These are phyloP conservation scores for Diplotaxis tenuifolia DNA, from an alignment of 345 rosid genomes.

Conservation along the genomic window DNA sequence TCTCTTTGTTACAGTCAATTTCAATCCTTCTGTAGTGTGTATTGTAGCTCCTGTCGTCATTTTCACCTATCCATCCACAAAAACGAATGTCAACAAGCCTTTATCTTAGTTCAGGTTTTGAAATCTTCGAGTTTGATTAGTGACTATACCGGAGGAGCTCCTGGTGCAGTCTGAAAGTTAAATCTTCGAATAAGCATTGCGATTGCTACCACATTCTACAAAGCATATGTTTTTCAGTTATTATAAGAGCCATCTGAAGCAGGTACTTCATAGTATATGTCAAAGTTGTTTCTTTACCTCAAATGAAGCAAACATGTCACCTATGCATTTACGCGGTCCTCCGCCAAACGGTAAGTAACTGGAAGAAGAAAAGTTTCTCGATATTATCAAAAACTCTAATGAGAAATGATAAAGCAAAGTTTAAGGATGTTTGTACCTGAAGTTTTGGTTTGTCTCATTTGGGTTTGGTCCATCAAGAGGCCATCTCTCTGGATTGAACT, in stretches of 20 bases:
- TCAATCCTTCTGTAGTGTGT: conserved; percentile 84
- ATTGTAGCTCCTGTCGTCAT: conserved; percentile 97
- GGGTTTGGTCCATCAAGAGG: conserved; percentile 94
- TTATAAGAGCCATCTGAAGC: conserved; percentile 6
- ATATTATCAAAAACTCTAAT: neutral
- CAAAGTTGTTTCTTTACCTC: conserved; percentile 55
- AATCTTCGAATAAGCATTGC: conserved; percentile 89
- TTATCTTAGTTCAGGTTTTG: neutral
- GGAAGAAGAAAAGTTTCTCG: conserved; percentile 14
- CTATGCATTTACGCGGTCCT: conserved; percentile 92
- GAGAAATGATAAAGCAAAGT: neutral
- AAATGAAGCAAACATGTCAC: conserved; percentile 91
- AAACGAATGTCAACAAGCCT: neutral
- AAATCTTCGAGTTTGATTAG: neutral
- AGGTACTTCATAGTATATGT: neutral
- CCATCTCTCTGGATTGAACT: conserved; percentile 97
- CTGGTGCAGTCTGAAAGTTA: conserved; percentile 70
- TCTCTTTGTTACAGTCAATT: conserved; percentile 63
- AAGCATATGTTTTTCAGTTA: conserved; percentile 7
- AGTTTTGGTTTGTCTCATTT: conserved; percentile 91
- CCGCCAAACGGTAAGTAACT: conserved; percentile 99
- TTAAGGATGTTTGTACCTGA: conserved; percentile 46
- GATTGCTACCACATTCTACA: conserved; percentile 74
- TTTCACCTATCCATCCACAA: conserved; percentile 53
- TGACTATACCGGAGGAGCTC: conserved; percentile 81